Base-by-base conservation (phyloP, 352 stramenopile genomes). In the Blastocystis sp. region DNA sequence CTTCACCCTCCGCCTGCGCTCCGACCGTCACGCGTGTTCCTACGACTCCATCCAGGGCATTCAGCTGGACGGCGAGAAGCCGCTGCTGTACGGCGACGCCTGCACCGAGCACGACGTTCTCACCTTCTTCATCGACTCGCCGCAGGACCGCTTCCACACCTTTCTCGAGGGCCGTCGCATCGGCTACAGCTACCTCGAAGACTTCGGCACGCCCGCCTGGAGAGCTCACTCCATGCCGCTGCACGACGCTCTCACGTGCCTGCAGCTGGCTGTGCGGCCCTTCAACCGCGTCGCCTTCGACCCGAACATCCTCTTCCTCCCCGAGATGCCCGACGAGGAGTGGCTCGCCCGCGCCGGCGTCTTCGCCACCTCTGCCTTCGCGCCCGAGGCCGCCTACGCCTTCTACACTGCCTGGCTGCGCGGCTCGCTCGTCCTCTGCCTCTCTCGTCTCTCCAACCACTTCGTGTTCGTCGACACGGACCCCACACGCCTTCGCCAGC, bases 91-190 rank as follows among this genome's bases (percentile, higher is more conserved):
- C 48, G 48, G 48, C 48, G 48, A 57, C 48, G 48, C 48, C 48
- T 57, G 48, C 48, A 57, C 48, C 6, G 48, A 57, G 48, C 6
- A 48, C 7, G 66, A 76, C 48, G 21, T 21, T 0, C 24, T 57
- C 3, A 21, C 34, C 10, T 60, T 84, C 4, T 69, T 84, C 10
- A 1, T 84, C 7, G 34, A 84, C 38, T 19, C 34, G 9, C 10
- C 57, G 24, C 74, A 57, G 3, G 38, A 62, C 24, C 69, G 11
- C 28, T 62, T 84, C 21, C 74, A 45, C 19, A 54, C 45, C 24
- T 68, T 84, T 42, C 42, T 54, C 19, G 74, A 84, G n/a, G 42
- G 48, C 4, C 10, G 6, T 10, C 74, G 52, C 11, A 68, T 84
- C 21, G 52, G 52, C 21, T 40, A 64, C 45, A 24, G 28, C 9